Conservation (phyloP, 306 rosid species). For the Cicer yamashitae region DNA sequence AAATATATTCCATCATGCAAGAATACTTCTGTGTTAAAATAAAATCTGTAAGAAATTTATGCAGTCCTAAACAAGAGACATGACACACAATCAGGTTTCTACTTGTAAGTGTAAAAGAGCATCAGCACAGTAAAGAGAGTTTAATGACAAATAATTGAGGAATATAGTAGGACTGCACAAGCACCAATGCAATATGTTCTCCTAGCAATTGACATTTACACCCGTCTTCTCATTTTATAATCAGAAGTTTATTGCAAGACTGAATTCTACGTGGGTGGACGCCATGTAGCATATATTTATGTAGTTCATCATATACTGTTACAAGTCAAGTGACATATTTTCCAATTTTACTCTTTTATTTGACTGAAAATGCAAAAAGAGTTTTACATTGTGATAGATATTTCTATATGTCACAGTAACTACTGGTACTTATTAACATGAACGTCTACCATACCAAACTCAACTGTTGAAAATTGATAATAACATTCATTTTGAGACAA, state of each 20-base stretch:
- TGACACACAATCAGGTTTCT: conserved; percentile 32
- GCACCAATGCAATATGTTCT: conserved; percentile 17
- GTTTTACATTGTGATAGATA: neutral
- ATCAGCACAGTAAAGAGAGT: conserved; percentile 19
- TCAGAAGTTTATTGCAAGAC: conserved; percentile 10
- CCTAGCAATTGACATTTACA: conserved; percentile 28
- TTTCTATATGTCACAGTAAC: conserved; percentile 8
- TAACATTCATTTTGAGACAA: too few species aligned
- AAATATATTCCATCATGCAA: conserved; percentile 44
- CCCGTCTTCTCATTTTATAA: conserved; percentile 28
- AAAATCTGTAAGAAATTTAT: conserved; percentile 24
- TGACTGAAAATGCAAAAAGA: conserved; percentile 9
- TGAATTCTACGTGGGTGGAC: neutral
- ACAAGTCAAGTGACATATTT: conserved; percentile 20
- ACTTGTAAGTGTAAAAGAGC: conserved; percentile 14
- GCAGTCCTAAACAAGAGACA: conserved; percentile 40
- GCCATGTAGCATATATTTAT: conserved; percentile 9
- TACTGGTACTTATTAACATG: neutral
- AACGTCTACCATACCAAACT: conserved; percentile 13
- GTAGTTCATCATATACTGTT: neutral
- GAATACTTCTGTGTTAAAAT: conserved; percentile 26
- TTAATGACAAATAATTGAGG: conserved; percentile 10
- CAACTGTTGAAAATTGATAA: neutral
- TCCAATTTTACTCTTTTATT: conserved; percentile 10
- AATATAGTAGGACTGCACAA: neutral